Percentiles rank a stretch among this genome's conserved stretches.
phyloP scores from a whole-genome alignment of 1,139 yeast genomes.

The Diutina mesorugosa region DNA sequence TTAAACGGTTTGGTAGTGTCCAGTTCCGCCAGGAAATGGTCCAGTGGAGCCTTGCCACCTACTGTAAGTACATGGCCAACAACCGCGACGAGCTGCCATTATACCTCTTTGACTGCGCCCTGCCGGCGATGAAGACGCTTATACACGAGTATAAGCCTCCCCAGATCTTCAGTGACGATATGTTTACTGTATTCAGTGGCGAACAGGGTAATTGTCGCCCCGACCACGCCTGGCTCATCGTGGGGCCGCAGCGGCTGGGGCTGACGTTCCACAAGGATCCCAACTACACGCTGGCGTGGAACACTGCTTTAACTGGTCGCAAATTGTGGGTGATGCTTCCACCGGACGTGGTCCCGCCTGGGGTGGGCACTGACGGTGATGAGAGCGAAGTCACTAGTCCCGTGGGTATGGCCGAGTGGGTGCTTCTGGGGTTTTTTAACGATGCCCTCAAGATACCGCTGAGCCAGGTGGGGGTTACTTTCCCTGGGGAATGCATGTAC shows the following conservation, averaged over 20 bases:
- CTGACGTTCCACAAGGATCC: slow-evolving; percentile 92
- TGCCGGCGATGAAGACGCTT: slow-evolving; percentile 47
- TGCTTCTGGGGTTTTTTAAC: slow-evolving; percentile 65
- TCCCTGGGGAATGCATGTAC: slow-evolving; percentile 74
- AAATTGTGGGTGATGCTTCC: slow-evolving; percentile 89
- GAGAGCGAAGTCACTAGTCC: slow-evolving; percentile 92
- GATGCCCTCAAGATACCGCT: slow-evolving; percentile 36
- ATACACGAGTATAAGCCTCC: slow-evolving; percentile 46
- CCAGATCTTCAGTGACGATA: slow-evolving; percentile 35
- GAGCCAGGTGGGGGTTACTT: slow-evolving; percentile 59
- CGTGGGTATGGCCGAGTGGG: slow-evolving; percentile 86
- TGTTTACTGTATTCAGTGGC: slow-evolving; percentile 23
- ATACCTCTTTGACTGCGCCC: slow-evolving; percentile 71
- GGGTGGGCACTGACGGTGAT: slow-evolving; percentile 62
- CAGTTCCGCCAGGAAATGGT: slow-evolving; percentile 77
- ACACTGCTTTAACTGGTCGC: slow-evolving; percentile 58
- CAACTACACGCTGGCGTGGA: slow-evolving; percentile 86
- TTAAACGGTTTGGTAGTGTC: slow-evolving; percentile 41
- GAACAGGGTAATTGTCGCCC: slow-evolving; percentile 46
- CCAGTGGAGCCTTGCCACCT: slow-evolving; percentile 57
- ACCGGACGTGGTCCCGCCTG: slow-evolving; percentile 68
- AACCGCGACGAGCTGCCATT: slow-evolving; percentile 76
- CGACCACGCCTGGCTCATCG: slow-evolving; percentile 80
- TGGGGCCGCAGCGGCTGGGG: slow-evolving; percentile 73
- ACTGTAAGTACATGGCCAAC: slow-evolving; percentile 42